Percentiles rank a stretch among this genome's conserved stretches.
These are phyloP conservation scores for Penstemon barbatus DNA, from an alignment of 257 asterid species.

Conservation along the genomic window DNA sequence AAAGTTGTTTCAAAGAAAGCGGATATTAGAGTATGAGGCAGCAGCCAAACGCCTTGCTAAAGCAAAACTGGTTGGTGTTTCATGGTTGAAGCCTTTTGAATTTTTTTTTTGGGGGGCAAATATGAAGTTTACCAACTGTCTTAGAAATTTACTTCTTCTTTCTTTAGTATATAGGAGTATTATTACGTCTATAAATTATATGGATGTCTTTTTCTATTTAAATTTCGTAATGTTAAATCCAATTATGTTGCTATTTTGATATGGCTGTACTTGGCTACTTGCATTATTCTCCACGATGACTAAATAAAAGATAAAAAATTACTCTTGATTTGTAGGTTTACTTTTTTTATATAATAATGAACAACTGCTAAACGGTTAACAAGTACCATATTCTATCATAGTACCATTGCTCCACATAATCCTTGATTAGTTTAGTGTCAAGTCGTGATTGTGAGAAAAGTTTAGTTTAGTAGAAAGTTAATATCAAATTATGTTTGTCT, in stretches of 20 bases:
- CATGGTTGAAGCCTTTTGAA: constrained; percentile 26
- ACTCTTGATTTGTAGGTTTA: not conserved
- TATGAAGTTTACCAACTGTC: not conserved
- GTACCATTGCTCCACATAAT: not conserved
- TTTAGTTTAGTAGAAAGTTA: not conserved
- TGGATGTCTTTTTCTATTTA: not conserved
- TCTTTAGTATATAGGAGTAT: not conserved
- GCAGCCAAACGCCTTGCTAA: constrained; percentile 83
- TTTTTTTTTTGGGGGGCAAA: not conserved
- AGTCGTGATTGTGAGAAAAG: not conserved
- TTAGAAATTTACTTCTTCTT: constrained; percentile 17
- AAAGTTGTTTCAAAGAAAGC: constrained; percentile 64
- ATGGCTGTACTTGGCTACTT: no score
- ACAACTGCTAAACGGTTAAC: not conserved
- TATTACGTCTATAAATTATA: not conserved
- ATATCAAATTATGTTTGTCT: not conserved
- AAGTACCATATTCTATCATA: not conserved
- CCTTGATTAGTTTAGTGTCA: not conserved
- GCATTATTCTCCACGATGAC: not conserved
- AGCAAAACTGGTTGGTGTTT: constrained; percentile 61
- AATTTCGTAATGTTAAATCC: not conserved
- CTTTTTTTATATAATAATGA: not conserved
- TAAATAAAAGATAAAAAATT: not conserved
- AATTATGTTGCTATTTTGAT: not conserved
- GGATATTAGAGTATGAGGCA: constrained; percentile 68